phyloP scores from a whole-genome alignment of 2,329 filamentous ascomycete species.

The Fusarium heterosporum region DNA sequence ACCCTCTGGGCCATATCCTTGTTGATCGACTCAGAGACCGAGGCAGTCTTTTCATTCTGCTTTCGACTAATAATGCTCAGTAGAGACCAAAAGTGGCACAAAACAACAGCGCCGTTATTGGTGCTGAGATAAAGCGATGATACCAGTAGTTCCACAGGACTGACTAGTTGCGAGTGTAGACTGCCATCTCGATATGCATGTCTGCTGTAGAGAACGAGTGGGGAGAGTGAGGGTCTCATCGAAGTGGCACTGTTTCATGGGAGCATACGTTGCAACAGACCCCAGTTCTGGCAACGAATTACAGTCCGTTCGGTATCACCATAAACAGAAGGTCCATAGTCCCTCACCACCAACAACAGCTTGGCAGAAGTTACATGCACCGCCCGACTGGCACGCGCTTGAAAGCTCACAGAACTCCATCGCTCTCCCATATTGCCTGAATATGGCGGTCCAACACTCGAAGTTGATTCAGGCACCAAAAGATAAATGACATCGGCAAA shows the following conservation, averaged over 20 bases:
- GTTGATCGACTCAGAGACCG: background rate
- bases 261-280: background rate
- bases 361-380: background rate
- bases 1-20: slow-evolving; percentile 1
- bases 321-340: slow-evolving; percentile 1
- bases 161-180: accelerated
- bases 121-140: background rate
- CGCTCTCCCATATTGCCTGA: too few relatives aligned
- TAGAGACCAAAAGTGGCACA: background rate
- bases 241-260: background rate
- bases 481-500: too few relatives aligned
- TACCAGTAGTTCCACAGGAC: background rate
- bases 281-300: background rate
- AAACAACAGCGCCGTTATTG: background rate
- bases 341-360: background rate
- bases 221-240: background rate
- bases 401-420: too few relatives aligned
- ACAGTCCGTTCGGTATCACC: background rate
- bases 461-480: too few relatives aligned
- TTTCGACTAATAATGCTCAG: background rate
- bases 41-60: background rate
- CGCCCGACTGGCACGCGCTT: background rate
- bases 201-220: background rate
- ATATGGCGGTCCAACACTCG: too few relatives aligned
- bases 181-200: background rate